Evolutionary conservation across 2,329 filamentous ascomycete genomes (phyloP).

Genomic region (Penicillium sclerotiorum): DNA sequence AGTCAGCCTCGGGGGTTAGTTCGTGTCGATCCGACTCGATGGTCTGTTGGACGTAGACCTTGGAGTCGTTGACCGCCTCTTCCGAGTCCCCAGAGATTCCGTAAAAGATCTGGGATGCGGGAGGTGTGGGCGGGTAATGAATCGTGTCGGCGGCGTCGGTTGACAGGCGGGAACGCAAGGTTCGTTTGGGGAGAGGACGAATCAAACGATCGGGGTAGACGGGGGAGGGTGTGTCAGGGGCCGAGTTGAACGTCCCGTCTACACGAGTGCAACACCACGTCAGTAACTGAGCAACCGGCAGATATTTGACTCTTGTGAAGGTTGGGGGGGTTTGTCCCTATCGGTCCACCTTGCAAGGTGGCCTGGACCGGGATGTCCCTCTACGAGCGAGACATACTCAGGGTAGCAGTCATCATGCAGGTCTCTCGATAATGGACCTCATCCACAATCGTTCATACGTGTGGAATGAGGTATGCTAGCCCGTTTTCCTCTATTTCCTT

Average conservation of each 20-base stretch:
- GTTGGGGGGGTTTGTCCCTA: constrained; percentile 13
- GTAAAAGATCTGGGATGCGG: constrained; percentile 74
- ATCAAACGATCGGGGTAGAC: constrained; percentile 90
- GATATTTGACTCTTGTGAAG: constrained; percentile 16
- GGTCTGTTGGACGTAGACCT: constrained; percentile 51
- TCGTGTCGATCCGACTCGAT: constrained; percentile 42
- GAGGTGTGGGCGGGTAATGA: constrained; percentile 74
- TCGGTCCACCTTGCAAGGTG: constrained; percentile 11
- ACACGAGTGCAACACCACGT: constrained; percentile 37
- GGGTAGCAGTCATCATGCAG: constrained; percentile 46
- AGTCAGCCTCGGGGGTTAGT: constrained; percentile 39
- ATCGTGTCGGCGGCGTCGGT: constrained; percentile 82
- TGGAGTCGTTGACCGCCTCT: constrained; percentile 53
- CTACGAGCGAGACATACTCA: constrained; percentile 43
- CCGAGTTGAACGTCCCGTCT: constrained; percentile 54
- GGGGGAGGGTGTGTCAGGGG: constrained; percentile 72
- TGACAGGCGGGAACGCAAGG: constrained; percentile 83
- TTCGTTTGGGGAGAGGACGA: constrained; percentile 84
- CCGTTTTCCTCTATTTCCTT: constrained; percentile 17
- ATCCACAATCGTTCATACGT: constrained; percentile 28
- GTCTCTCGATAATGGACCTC: constrained; percentile 31
- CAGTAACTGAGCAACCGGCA: constrained; percentile 39
- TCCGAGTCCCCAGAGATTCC: constrained; percentile 64
- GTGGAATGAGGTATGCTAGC: constrained; percentile 20
- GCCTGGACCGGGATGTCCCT: constrained; percentile 16